Conservation (phyloP, 176 grass and related monocot genomes). For the Hyparrhenia diplandra region DNA sequence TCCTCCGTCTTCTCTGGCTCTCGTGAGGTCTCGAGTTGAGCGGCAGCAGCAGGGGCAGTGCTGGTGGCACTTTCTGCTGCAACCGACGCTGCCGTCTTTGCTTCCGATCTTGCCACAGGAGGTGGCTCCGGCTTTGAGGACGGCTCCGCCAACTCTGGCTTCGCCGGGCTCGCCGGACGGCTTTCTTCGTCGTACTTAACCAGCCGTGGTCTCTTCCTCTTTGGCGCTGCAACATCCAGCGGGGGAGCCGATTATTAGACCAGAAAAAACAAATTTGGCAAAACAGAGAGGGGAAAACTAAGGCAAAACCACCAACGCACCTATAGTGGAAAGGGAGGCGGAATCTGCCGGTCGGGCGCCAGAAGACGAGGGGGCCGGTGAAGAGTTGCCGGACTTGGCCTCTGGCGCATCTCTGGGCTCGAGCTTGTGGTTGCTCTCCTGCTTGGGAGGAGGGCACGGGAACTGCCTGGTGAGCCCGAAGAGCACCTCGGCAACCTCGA, state of each 20-base stretch:
- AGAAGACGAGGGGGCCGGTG: constrained; percentile 58
- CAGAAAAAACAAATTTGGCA: constrained; percentile 5
- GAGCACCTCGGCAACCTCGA: constrained; percentile 97
- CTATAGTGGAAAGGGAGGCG: constrained; percentile 46
- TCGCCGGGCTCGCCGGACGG: constrained; percentile 43
- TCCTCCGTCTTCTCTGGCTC: constrained; percentile 52
- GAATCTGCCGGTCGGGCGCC: constrained; percentile 51
- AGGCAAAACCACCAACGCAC: neutral
- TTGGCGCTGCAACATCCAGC: constrained; percentile 53
- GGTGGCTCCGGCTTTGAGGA: constrained; percentile 19
- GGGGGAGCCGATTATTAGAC: constrained; percentile 16
- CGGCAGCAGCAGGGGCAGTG: neutral
- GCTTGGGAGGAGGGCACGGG: constrained; percentile 40
- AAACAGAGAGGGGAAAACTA: neutral
- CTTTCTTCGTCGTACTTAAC: constrained; percentile 70
- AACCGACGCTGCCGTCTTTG: constrained; percentile 30
- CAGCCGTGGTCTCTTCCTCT: constrained; percentile 80
- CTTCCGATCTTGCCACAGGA: constrained; percentile 53
- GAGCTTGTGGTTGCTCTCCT: constrained; percentile 59
- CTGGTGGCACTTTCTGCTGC: constrained; percentile 38
- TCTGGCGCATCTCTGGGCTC: constrained; percentile 55
- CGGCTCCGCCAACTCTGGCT: constrained; percentile 36
- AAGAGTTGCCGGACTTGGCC: constrained; percentile 65
- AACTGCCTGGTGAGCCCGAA: constrained; percentile 91
- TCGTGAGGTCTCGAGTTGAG: constrained; percentile 4